Base-by-base conservation (phyloP, 1,284 basidiomycete genomes). In the Athelia sp. region DNA sequence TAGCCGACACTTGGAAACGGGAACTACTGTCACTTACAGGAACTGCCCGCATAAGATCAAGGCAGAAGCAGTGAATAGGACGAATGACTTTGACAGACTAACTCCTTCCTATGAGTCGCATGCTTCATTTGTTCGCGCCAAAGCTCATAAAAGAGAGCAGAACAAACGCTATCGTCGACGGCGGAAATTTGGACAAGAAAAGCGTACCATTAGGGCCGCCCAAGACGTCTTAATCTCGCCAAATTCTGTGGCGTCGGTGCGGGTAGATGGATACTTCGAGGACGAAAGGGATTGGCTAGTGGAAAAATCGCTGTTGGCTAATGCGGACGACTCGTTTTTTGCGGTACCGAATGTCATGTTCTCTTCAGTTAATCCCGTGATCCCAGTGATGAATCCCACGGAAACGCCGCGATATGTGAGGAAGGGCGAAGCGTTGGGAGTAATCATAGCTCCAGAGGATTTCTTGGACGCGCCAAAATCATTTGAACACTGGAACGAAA, bases 261-360 rank as follows among this genome's bases (percentile, higher is more conserved):
- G 8, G 4, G 21, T 40, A 10, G 36, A 40, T 6, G 36, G 36
- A 4, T 18, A 40, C 21, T 40, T 40, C 21, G 36, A 40, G 8
- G 36, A 22, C 4, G 21, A 40, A 10, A 22, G n/a, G 17, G 36
- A 40, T 8, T 40, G 36, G 36, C 17, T 40, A n/a, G 17, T 40
- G 36, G 36, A 40, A n/a, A 40, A 40, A 15, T 40, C 36, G 36
- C 15, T 40, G n/a, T 40, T 40, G n/a, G 36, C 36, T 18, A 40
- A 40, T 15, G 36, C 36, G 36, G 36, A 40, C 36, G 36, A 40
- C 17, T 18, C 36, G 4, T 40, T 40, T 40, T 40, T 40, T n/a
- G 36, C 36, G 4, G 10, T 40, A 4, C 36, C 36, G 36, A 40
- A 40, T 15, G 36, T 40, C 6, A 6, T 40, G 8, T 40, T 40